Percentiles rank a stretch among this genome's conserved stretches.
Conservation (phyloP, 2,329 filamentous ascomycete species). For the Alternaria arbusti region DNA sequence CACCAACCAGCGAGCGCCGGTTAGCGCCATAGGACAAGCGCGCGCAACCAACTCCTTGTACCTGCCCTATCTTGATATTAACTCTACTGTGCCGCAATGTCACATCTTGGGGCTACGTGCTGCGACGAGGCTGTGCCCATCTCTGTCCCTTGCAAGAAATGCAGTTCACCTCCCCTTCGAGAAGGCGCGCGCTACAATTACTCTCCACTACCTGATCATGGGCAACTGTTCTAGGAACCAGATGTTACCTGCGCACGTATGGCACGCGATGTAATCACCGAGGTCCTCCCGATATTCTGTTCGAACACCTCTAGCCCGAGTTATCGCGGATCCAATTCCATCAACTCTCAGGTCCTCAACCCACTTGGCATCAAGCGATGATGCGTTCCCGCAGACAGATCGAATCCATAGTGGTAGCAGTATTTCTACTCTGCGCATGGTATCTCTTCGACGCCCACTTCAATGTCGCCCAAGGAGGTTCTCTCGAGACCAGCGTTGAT, state of each 20-base stretch:
- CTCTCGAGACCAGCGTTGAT: conserved; percentile 1
- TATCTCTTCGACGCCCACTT: conserved; percentile 20
- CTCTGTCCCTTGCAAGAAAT: not conserved
- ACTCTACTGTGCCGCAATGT: conserved; percentile 12
- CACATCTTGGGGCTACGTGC: conserved; percentile 5
- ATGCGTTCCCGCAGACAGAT: conserved; percentile 17
- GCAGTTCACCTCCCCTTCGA: not conserved
- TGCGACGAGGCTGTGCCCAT: not conserved
- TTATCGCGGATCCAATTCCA: too few species aligned
- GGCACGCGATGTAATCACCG: too few species aligned
- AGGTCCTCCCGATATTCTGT: too few species aligned
- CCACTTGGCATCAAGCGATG: conserved; percentile 10
- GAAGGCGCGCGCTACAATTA: not conserved
- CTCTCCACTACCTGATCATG: too few species aligned
- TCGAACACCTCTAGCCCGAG: too few species aligned
- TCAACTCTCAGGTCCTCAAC: not conserved
- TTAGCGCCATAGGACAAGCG: conserved; percentile 4
- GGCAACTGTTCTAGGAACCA: too few species aligned
- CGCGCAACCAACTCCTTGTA: not conserved
- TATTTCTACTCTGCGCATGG: conserved; percentile 21
- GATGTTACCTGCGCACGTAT: too few species aligned
- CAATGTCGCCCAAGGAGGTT: conserved; percentile 3
- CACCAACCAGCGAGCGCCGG: conserved; percentile 10
- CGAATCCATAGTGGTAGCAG: conserved; percentile 15
- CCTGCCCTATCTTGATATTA: not conserved